Base-by-base conservation (phyloP, 352 stramenopile species). In the Phytophthora melonis region DNA sequence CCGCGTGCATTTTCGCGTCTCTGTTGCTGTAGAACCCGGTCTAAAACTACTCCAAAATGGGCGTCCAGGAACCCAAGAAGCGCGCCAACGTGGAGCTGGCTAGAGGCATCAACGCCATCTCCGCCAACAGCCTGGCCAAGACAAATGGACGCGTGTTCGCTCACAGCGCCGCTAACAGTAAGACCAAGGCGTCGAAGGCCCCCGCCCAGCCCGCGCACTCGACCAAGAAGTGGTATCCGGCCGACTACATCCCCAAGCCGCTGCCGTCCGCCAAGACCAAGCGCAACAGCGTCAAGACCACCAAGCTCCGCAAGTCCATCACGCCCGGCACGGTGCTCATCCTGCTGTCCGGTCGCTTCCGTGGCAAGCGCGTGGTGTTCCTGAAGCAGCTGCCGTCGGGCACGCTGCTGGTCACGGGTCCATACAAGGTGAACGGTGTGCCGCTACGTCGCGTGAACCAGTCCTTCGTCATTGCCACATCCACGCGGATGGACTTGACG, bases 381-480 rank as follows among this genome's bases (percentile, higher is more conserved):
- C 90, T 99, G 21, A 99, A 99, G 84, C 89, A 98, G 67, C 87
- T 99, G 39, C 90, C 93, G 59, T 99, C 97, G 43, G 98, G 98
- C 68, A 89, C 98, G 63, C 83, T 99, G 30, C 86, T 99, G 16
- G 97, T 99, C 18, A 98, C 96, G 92, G 98, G 98, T 70, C 98
- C 98, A 27, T 99, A 99, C 91, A 98, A 98, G 90, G 91, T 99
- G 47, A 99, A 99, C 87, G 98, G 98, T 73, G 98, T 99, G 27
- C 98, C 98, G 43, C 83, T 99, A 52, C 93, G 98, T 73, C 97
- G 98, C 65, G 96, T 99, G 61, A 99, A 99, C 88, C 97, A 99
- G 88, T 92, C 96, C 18, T 99, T 99, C 84, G 97, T 99, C 36
- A 99, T 99, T 79, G 98, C 94, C 58, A 99, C 98, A 16, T 98